Percentiles rank a stretch among this genome's conserved stretches.
Conservation (phyloP, 129 eudicot species). For the Oenanthe sinensis region DNA sequence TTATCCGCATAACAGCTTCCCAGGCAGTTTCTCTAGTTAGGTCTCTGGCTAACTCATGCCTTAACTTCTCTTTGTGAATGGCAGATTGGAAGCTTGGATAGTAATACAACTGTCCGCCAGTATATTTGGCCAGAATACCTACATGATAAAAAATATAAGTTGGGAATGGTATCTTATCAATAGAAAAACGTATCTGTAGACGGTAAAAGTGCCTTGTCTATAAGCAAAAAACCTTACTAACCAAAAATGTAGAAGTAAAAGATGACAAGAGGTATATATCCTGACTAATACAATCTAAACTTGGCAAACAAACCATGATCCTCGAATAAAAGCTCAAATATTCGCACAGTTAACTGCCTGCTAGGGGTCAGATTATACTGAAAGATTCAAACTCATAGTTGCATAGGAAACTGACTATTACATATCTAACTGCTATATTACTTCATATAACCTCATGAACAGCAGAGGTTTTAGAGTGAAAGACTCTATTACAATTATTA, state of each 20-base stretch:
- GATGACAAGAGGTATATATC: background rate
- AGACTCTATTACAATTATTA: background rate
- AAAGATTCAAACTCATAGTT: background rate
- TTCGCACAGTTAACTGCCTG: background rate
- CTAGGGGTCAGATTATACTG: background rate
- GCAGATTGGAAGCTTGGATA: slow-evolving; percentile 76
- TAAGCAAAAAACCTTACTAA: background rate
- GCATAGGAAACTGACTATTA: background rate
- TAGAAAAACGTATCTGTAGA: background rate
- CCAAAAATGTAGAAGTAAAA: slow-evolving; percentile 3
- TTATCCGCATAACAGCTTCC: slow-evolving; percentile 98
- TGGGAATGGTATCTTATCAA: slow-evolving; percentile 4
- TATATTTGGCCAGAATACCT: slow-evolving; percentile 95
- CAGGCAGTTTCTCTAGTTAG: slow-evolving; percentile 98
- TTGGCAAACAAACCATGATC: background rate
- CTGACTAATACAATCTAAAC: background rate
- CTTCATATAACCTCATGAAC: background rate
- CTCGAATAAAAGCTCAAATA: background rate
- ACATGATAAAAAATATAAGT: slow-evolving; percentile 4
- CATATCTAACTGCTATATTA: background rate
- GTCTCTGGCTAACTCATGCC: slow-evolving; percentile 84
- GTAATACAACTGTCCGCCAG: slow-evolving; percentile 93
- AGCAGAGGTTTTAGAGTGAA: background rate
- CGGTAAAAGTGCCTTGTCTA: background rate
- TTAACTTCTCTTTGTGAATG: slow-evolving; percentile 68